A percentile compares a stretch with the other conserved stretches of the same genome.
Evolutionary conservation across 768 basidiomycete species (phyloP).

Genomic region (Boletus reticulatus): DNA sequence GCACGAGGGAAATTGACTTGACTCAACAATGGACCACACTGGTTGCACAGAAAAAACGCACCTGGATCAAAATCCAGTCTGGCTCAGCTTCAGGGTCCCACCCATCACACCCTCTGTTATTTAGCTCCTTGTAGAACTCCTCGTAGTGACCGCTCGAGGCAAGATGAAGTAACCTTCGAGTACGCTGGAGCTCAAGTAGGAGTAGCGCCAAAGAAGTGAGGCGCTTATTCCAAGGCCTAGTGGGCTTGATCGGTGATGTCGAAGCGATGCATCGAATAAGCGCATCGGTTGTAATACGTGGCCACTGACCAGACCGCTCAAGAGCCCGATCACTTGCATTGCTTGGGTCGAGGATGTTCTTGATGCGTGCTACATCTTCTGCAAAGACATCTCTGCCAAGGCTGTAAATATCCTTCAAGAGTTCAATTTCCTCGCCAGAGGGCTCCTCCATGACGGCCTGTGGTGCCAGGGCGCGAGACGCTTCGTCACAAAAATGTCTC

Average conservation of each 20-base stretch:
- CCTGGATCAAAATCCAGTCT: conserved; percentile 47
- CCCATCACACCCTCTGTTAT: conserved; percentile 17
- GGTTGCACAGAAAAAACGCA: conserved; percentile 5
- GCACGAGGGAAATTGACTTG: too few species aligned
- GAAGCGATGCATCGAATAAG: conserved; percentile 31
- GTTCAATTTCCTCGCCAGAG: not conserved
- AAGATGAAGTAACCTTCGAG: conserved; percentile 31
- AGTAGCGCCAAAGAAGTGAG: conserved; percentile 28
- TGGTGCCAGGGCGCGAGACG: not conserved
- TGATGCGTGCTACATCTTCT: not conserved
- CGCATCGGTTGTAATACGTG: conserved; percentile 26
- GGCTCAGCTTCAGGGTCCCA: conserved; percentile 22
- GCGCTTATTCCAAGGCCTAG: conserved; percentile 25
- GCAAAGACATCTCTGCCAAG: not conserved
- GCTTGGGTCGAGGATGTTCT: conserved; percentile 8
- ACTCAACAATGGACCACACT: too few species aligned
- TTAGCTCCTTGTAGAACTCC: conserved; percentile 28
- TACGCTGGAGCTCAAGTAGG: conserved; percentile 33
- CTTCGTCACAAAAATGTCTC: not conserved
- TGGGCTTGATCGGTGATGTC: conserved; percentile 5
- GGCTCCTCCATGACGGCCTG: not conserved
- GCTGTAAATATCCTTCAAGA: not conserved
- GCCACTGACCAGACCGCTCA: conserved; percentile 34
- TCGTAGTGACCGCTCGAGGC: conserved; percentile 17
- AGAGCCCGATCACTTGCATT: conserved; percentile 14